Conservation (phyloP, 2,329 filamentous ascomycete species). For the Trichoderma sp. region DNA sequence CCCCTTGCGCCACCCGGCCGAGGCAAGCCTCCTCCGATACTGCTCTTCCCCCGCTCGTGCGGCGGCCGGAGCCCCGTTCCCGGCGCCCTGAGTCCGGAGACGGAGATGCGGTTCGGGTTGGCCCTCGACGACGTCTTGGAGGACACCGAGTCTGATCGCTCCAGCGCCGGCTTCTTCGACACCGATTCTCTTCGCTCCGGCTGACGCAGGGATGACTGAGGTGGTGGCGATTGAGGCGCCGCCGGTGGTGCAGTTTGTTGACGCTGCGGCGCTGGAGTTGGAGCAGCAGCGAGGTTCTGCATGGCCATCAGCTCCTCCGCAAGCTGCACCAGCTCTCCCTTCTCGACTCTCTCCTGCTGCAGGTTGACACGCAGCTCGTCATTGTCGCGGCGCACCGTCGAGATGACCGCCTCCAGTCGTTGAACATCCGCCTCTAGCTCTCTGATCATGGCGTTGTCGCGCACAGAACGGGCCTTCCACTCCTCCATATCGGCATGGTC, state of each 20-base stretch:
- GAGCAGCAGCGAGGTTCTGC: conserved; percentile 44
- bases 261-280: conserved; percentile 17
- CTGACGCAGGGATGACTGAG: conserved; percentile 23
- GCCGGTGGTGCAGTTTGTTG: conserved; percentile 15
- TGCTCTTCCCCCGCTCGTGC: conserved; percentile 47
- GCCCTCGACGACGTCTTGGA: conserved; percentile 42
- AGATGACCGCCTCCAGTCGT: conserved; percentile 70
- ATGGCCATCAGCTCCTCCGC: conserved; percentile 83
- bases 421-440: conserved; percentile 72
- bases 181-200: not conserved
- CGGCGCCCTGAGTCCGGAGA: conserved; percentile 59
- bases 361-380: conserved; percentile 62
- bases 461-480: conserved; percentile 56
- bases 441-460: conserved; percentile 64
- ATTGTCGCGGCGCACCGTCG: conserved; percentile 68
- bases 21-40: conserved; percentile 43
- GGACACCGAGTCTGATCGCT: conserved; percentile 26
- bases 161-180: conserved; percentile 1
- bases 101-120: conserved; percentile 43
- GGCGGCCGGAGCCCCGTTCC: conserved; percentile 41
- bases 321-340: conserved; percentile 76
- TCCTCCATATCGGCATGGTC: conserved; percentile 50
- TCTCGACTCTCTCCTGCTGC: conserved; percentile 74
- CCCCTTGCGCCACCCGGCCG: conserved; percentile 47
- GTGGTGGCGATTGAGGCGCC: conserved; percentile 18